Percentiles rank a stretch among this genome's conserved stretches.
Conservation (phyloP, 179 eudicot species). For the Spinacia oleracea region DNA sequence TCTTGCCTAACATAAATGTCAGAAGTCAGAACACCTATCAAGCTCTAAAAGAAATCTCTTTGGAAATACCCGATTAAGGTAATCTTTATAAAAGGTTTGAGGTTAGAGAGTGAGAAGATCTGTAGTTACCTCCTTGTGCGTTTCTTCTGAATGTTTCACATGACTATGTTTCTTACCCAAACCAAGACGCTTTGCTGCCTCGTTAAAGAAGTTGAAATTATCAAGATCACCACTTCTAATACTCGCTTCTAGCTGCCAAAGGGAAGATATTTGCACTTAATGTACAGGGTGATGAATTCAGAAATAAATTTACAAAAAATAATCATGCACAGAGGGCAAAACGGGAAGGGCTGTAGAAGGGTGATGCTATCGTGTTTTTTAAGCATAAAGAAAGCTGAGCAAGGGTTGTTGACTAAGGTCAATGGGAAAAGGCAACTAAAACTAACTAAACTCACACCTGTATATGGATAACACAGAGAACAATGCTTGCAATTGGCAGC, state of each 20-base stretch:
- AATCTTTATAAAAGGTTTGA: neutral
- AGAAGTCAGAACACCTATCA: conserved; percentile 12
- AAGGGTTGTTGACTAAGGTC: no score
- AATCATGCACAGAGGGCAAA: neutral
- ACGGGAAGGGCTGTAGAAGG: neutral
- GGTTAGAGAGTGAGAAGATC: neutral
- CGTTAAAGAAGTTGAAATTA: conserved; percentile 50
- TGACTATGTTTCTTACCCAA: conserved; percentile 37
- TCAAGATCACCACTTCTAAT: conserved; percentile 67
- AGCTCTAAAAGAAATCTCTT: neutral
- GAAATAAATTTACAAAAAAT: neutral
- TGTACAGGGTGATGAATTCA: neutral
- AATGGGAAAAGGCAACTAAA: neutral
- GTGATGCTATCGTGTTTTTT: neutral
- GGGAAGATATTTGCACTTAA: neutral
- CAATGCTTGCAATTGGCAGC: conserved; percentile 91
- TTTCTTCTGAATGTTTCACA: conserved; percentile 9
- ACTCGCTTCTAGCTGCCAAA: conserved; percentile 78
- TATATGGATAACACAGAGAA: conserved; percentile 71
- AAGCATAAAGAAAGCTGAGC: neutral
- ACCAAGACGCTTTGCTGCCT: conserved; percentile 41
- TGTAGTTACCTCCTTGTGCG: conserved; percentile 41
- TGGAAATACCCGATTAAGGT: neutral
- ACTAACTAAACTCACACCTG: conserved; percentile 50
- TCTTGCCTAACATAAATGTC: conserved; percentile 32